Conservation (phyloP, 345 rosid genomes). For the Sisymbrium irio region DNA sequence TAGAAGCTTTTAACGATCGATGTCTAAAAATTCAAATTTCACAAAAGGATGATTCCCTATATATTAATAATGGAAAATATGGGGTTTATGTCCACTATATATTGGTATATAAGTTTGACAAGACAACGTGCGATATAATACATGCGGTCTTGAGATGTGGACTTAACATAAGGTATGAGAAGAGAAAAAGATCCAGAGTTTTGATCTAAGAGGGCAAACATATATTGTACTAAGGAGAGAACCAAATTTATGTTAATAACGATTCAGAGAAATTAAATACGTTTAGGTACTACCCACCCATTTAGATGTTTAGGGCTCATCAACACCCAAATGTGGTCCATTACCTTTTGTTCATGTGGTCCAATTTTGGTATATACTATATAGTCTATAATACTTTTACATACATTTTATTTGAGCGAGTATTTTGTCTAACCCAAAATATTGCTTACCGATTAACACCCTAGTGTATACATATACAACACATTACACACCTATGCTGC, state of each 20-base stretch:
- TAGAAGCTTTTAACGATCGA: slow-evolving; percentile 26
- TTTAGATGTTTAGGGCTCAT: slow-evolving; percentile 39
- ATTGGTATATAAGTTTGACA: slow-evolving; percentile 36
- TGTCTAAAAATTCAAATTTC: slow-evolving; percentile 32
- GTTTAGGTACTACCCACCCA: slow-evolving; percentile 37
- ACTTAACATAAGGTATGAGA: slow-evolving; percentile 32
- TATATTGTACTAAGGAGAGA: slow-evolving; percentile 32
- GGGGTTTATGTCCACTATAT: slow-evolving; percentile 31
- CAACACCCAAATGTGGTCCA: slow-evolving; percentile 39
- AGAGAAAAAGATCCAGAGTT: slow-evolving; percentile 27
- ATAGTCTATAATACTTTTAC: slow-evolving; percentile 19
- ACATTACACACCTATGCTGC: background rate
- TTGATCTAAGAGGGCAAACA: slow-evolving; percentile 38
- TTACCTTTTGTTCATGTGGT: slow-evolving; percentile 36
- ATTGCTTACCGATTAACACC: slow-evolving; percentile 7
- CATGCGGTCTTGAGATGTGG: slow-evolving; percentile 32
- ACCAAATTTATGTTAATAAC: slow-evolving; percentile 37
- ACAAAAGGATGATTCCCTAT: slow-evolving; percentile 35
- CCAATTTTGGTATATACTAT: slow-evolving; percentile 41
- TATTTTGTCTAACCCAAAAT: slow-evolving; percentile 10
- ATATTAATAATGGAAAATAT: slow-evolving; percentile 11
- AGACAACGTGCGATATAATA: slow-evolving; percentile 33
- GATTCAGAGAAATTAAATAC: slow-evolving; percentile 36
- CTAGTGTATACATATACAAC: background rate
- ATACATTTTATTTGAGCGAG: slow-evolving; percentile 16